These are phyloP conservation scores for Amyloporia xantha DNA, from an alignment of 768 basidiomycete genomes.

Conservation along the genomic window DNA sequence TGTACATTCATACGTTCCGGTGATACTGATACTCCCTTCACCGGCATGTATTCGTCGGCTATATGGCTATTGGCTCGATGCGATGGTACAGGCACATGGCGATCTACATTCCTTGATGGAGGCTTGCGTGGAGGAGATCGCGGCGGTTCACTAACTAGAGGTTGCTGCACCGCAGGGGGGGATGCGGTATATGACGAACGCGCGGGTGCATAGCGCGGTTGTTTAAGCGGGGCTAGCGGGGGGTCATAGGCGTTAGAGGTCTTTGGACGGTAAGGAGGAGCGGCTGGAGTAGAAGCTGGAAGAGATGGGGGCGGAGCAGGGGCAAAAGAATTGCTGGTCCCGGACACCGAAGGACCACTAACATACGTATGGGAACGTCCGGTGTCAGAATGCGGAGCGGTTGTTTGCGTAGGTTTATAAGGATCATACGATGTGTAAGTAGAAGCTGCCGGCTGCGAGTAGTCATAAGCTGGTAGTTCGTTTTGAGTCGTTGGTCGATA, in stretches of 20 bases:
- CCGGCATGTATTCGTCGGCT: too few relatives aligned
- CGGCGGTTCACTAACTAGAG: neutral
- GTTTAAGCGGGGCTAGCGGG: constrained; percentile 51
- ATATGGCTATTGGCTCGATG: too few relatives aligned
- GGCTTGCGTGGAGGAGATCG: neutral
- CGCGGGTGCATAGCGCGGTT: constrained; percentile 17
- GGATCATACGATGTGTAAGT: constrained; percentile 11
- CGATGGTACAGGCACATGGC: too few relatives aligned
- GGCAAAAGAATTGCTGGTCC: neutral
- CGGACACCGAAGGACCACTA: neutral
- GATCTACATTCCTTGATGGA: constrained; percentile 1
- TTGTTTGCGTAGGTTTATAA: constrained; percentile 9
- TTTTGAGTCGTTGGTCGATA: constrained; percentile 17
- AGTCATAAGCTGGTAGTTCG: constrained; percentile 16
- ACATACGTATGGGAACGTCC: neutral
- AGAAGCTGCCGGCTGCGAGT: constrained; percentile 16
- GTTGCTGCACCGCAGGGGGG: neutral
- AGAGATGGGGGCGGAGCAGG: constrained; percentile 12
- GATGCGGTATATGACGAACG: neutral
- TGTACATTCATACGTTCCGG: too few relatives aligned
- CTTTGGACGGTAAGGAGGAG: constrained; percentile 54
- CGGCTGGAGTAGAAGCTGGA: constrained; percentile 29
- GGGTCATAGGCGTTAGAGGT: constrained; percentile 72
- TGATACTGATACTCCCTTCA: too few relatives aligned
- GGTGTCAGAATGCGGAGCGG: neutral